These are phyloP conservation scores for Sclerotinia minor DNA, from an alignment of 2,329 filamentous ascomycete species.

Conservation along the genomic window DNA sequence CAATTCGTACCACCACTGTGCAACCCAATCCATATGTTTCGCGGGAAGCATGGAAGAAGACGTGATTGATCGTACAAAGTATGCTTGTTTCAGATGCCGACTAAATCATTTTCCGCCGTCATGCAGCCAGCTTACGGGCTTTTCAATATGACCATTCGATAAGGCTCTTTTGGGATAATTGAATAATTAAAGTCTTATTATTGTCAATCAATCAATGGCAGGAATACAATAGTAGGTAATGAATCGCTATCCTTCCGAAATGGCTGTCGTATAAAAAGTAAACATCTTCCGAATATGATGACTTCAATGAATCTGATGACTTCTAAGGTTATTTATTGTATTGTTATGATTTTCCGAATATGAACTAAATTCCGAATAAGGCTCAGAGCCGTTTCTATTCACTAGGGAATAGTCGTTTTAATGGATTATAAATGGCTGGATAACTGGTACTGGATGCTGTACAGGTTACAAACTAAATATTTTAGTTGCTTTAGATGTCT, in stretches of 20 bases:
- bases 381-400: neutral
- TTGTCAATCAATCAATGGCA: neutral
- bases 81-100: slow-evolving; percentile 23
- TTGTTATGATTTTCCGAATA: slow-evolving; percentile 1
- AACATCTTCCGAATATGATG: neutral
- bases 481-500: neutral
- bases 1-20: neutral
- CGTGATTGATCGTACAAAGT: slow-evolving; percentile 8
- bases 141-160: neutral
- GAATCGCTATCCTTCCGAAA: neutral
- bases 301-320: neutral
- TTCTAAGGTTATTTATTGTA: neutral
- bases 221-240: slow-evolving; percentile 1
- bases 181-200: neutral
- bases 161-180: slow-evolving; percentile 1
- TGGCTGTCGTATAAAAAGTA: slow-evolving; percentile 3
- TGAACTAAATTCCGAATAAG: neutral
- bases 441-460: neutral
- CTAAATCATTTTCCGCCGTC: neutral
- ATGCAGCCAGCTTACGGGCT: slow-evolving; percentile 8
- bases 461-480: neutral
- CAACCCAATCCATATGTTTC: neutral
- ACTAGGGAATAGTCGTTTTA: neutral
- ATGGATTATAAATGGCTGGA: slow-evolving; percentile 1
- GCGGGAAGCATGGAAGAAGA: slow-evolving; percentile 10